These are phyloP conservation scores for Coniochaeta sp. DNA, from an alignment of 2,329 filamentous ascomycete species.

Conservation along the genomic window DNA sequence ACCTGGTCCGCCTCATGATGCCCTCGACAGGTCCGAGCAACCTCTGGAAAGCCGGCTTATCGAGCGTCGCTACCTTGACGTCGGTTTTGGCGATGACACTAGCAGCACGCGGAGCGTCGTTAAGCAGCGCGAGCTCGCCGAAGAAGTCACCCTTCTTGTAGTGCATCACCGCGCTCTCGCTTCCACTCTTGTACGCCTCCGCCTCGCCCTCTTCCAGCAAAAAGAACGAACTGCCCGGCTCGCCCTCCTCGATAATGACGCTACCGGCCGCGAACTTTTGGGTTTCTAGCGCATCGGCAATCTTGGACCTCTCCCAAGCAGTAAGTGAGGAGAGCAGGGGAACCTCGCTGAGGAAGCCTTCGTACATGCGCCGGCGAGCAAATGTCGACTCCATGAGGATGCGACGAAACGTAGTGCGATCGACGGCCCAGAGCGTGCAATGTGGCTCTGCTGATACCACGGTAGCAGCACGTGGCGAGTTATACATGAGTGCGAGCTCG, in stretches of 20 bases:
- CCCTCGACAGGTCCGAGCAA: constrained; percentile 87
- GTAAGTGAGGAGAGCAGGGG: constrained; percentile 77
- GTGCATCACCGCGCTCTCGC: constrained; percentile 62
- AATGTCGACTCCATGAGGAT: constrained; percentile 99
- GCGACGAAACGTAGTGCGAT: constrained; percentile 92
- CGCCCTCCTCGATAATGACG: constrained; percentile 86
- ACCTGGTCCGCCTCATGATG: constrained; percentile 78
- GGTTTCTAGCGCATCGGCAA: constrained; percentile 91
- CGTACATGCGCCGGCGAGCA: constrained; percentile 91
- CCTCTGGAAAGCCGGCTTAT: constrained; percentile 91
- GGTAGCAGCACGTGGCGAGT: constrained; percentile 90
- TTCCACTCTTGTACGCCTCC: constrained; percentile 74
- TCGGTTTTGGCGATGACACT: constrained; percentile 78
- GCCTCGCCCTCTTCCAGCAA: constrained; percentile 83
- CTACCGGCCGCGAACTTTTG: constrained; percentile 73
- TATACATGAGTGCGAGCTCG: constrained; percentile 97
- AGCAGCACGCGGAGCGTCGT: constrained; percentile 88
- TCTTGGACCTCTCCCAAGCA: constrained; percentile 91
- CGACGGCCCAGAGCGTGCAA: constrained; percentile 87
- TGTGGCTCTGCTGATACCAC: constrained; percentile 74
- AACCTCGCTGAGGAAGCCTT: constrained; percentile 92
- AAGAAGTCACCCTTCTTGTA: constrained; percentile 96
- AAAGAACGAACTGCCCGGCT: constrained; percentile 87
- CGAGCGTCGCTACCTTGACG: constrained; percentile 86
- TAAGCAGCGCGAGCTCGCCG: constrained; percentile 86